Percentiles rank a stretch among this genome's conserved stretches.
Evolutionary conservation across 2,329 filamentous ascomycete genomes (phyloP).

Genomic region (Cryphonectria japonica): DNA sequence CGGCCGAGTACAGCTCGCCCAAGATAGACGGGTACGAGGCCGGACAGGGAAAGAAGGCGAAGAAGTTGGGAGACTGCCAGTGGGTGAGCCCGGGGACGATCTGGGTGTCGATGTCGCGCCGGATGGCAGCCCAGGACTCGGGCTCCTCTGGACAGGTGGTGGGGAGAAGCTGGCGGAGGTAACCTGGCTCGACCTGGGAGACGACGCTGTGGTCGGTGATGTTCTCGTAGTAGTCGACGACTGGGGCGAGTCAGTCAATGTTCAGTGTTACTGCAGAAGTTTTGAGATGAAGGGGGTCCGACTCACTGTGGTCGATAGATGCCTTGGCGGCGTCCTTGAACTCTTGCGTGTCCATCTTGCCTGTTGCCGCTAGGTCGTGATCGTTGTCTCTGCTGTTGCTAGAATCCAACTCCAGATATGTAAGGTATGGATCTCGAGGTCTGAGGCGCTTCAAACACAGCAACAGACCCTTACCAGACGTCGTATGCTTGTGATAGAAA

Average conservation of each 20-base stretch:
- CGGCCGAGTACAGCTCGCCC: constrained; percentile 88
- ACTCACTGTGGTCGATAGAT: constrained; percentile 80
- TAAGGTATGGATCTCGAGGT: neutral
- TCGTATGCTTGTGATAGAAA: neutral
- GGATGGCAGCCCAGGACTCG: constrained; percentile 78
- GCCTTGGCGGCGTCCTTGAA: constrained; percentile 78
- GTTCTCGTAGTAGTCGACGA: constrained; percentile 81
- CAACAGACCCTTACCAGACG: too few relatives aligned
- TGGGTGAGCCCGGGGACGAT: constrained; percentile 93
- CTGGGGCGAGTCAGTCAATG: constrained; percentile 46
- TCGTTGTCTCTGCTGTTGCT: neutral
- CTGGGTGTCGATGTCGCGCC: constrained; percentile 79
- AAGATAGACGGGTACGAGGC: constrained; percentile 84
- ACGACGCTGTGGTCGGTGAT: constrained; percentile 73
- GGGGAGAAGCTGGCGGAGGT: constrained; percentile 80
- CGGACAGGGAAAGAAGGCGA: constrained; percentile 90
- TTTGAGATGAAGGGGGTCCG: neutral
- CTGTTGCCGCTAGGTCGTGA: too few relatives aligned
- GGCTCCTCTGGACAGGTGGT: constrained; percentile 63
- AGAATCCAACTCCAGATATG: neutral
- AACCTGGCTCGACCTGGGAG: constrained; percentile 80
- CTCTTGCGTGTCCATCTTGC: constrained; percentile 73
- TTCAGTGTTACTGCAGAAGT: constrained; percentile 17
- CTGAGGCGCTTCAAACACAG: neutral
- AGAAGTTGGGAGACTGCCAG: constrained; percentile 91